Percentiles rank a stretch among this genome's conserved stretches.
Evolutionary conservation across 2,329 filamentous ascomycete species (phyloP).

Genomic region (Domatiomyces globalis): DNA sequence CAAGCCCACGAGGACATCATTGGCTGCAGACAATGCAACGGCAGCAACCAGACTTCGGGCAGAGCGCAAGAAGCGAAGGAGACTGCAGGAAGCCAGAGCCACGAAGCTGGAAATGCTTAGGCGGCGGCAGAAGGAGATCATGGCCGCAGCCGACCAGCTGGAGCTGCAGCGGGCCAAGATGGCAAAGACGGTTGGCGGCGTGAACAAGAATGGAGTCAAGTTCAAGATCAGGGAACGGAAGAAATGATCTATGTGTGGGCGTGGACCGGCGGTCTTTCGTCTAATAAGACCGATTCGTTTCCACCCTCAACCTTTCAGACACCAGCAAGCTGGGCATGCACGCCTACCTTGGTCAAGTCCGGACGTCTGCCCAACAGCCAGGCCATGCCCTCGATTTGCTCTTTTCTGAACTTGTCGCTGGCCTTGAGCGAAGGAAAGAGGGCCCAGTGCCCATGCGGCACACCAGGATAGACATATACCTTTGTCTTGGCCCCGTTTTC

Average conservation of each 20-base stretch:
- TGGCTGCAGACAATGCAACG: constrained; percentile 30
- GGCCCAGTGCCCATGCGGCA: constrained; percentile 23
- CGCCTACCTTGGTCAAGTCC: constrained; percentile 9
- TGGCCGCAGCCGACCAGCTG: constrained; percentile 41
- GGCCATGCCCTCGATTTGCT: constrained; percentile 15
- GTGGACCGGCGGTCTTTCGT: neutral
- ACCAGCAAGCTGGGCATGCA: constrained; percentile 4
- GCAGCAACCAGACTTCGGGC: constrained; percentile 26
- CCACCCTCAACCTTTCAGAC: constrained; percentile 2
- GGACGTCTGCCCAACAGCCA: constrained; percentile 13
- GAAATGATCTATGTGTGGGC: constrained; percentile 25
- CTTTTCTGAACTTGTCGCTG: constrained; percentile 18
- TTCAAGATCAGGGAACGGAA: constrained; percentile 52
- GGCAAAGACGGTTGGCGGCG: constrained; percentile 45
- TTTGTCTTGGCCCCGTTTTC: constrained; percentile 20
- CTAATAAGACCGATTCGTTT: neutral
- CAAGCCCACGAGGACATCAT: constrained; percentile 29
- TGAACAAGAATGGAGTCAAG: constrained; percentile 50
- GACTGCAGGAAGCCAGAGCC: constrained; percentile 34
- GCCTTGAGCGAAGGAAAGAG: constrained; percentile 18
- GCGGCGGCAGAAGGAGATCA: constrained; percentile 41
- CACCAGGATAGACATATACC: constrained; percentile 21
- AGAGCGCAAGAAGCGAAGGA: constrained; percentile 34
- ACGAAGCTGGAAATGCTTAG: constrained; percentile 39
- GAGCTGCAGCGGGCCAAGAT: constrained; percentile 48